A percentile compares a stretch with the other conserved stretches of the same genome.
phyloP scores from a whole-genome alignment of 345 rosid genomes.

The rapeseed (Brassica napus) region DNA sequence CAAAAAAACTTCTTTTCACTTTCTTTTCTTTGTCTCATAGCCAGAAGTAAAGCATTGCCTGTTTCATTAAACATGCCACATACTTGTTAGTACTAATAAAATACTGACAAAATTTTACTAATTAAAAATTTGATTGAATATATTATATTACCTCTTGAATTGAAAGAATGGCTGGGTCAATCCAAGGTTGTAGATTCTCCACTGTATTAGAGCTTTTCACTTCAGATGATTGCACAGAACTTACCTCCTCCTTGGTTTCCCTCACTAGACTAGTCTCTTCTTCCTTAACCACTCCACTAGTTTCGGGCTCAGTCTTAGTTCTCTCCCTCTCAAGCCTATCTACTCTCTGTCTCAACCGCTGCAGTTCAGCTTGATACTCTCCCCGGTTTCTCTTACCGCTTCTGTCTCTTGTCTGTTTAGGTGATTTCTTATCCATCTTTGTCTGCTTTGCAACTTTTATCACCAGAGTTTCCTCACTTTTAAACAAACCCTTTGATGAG shows the following conservation, averaged over 20 bases:
- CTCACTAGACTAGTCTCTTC: conserved; percentile 50
- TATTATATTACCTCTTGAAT: conserved; percentile 37
- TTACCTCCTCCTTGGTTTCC: conserved; percentile 54
- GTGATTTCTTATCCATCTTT: conserved; percentile 41
- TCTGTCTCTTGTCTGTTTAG: conserved; percentile 40
- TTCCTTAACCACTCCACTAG: conserved; percentile 37
- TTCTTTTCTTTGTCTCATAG: conserved; percentile 39
- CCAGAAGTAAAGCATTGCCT: conserved; percentile 94
- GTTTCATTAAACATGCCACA: conserved; percentile 35
- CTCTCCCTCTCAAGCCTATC: conserved; percentile 44
- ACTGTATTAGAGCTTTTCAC: not conserved
- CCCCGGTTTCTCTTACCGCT: conserved; percentile 37
- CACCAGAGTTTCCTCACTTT: conserved; percentile 15
- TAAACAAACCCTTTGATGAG: conserved; percentile 39
- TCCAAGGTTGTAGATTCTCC: conserved; percentile 47
- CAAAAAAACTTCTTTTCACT: not conserved
- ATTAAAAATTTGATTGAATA: not conserved
- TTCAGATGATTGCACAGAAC: conserved; percentile 42
- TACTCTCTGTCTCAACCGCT: conserved; percentile 34
- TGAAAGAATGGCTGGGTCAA: conserved; percentile 34
- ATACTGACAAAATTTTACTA: not conserved
- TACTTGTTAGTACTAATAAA: conserved; percentile 10
- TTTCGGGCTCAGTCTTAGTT: conserved; percentile 36
- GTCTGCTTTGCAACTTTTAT: conserved; percentile 41
- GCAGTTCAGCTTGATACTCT: conserved; percentile 34